A percentile compares a stretch with the other conserved stretches of the same genome.
Evolutionary conservation across 2,329 filamentous ascomycete species (phyloP).

Genomic region (Dactylellina sp.): DNA sequence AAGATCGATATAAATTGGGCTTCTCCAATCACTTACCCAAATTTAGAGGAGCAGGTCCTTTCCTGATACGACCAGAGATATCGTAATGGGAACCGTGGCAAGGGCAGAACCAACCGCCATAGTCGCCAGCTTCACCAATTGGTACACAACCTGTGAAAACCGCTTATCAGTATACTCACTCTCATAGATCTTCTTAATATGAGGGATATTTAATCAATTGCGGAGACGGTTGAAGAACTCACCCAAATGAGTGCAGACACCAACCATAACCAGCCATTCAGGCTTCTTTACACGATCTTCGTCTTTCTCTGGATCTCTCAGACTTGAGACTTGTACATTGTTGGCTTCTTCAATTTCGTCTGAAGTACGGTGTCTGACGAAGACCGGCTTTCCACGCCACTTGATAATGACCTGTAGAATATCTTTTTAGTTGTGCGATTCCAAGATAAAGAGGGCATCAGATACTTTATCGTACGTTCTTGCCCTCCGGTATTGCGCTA

Average conservation of each 20-base stretch:
- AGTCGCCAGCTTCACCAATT: slow-evolving; percentile 98
- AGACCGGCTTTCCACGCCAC: slow-evolving; percentile 99
- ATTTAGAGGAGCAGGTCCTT: slow-evolving; percentile 96
- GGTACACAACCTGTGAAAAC: slow-evolving; percentile 81
- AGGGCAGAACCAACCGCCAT: slow-evolving; percentile 99
- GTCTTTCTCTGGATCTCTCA: slow-evolving; percentile 92
- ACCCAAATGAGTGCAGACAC: slow-evolving; percentile 96
- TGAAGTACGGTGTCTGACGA: slow-evolving; percentile 96
- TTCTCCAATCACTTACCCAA: slow-evolving; percentile 77
- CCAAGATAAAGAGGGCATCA: not conserved
- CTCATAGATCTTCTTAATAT: not conserved
- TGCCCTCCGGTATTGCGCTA: slow-evolving; percentile 92
- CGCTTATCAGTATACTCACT: slow-evolving; percentile 11
- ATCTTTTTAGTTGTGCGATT: too few species aligned
- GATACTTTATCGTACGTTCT: slow-evolving; percentile 79
- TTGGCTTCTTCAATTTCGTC: slow-evolving; percentile 96
- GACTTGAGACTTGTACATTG: slow-evolving; percentile 80
- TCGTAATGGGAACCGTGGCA: slow-evolving; percentile 99
- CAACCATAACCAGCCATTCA: slow-evolving; percentile 99
- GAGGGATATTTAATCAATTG: slow-evolving; percentile 10
- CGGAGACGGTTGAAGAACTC: not conserved
- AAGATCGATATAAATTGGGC: slow-evolving; percentile 73
- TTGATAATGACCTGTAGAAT: slow-evolving; percentile 88
- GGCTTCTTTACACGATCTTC: slow-evolving; percentile 95
- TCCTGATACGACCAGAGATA: slow-evolving; percentile 97